phyloP scores from a whole-genome alignment of 805 yeast genomes.

The Metschnikowia arizonensis region DNA sequence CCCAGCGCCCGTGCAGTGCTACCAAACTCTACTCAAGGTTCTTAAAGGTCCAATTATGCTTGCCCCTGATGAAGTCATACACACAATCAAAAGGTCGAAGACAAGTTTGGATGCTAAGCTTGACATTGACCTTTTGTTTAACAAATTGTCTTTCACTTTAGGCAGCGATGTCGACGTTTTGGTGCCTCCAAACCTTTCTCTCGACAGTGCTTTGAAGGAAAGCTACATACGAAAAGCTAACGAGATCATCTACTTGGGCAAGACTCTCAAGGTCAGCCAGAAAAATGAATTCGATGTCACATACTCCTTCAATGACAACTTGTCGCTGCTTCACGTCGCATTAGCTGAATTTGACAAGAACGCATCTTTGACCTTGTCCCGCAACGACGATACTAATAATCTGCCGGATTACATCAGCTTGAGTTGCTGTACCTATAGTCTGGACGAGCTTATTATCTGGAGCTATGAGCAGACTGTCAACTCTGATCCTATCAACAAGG shows the following conservation, averaged over 20 bases:
- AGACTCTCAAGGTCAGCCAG: conserved; percentile 7
- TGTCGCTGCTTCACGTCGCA: conserved; percentile 29
- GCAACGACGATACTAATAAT: conserved; percentile 22
- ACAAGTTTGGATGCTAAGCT: conserved; percentile 53
- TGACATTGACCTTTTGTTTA: conserved; percentile 49
- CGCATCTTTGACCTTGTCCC: conserved; percentile 23
- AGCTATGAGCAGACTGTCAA: conserved; percentile 37
- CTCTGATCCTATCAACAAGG: conserved; percentile 30
- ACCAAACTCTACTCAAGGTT: conserved; percentile 57
- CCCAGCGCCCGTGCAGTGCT: conserved; percentile 58
- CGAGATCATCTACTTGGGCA: conserved; percentile 46
- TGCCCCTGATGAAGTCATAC: conserved; percentile 41
- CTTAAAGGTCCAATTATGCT: conserved; percentile 61
- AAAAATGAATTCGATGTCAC: conserved; percentile 18
- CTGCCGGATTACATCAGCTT: conserved; percentile 28
- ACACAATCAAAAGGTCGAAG: conserved; percentile 52
- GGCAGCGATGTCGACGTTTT: conserved; percentile 29
- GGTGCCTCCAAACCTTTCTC: conserved; percentile 46
- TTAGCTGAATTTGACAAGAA: conserved; percentile 39
- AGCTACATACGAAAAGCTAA: conserved; percentile 49
- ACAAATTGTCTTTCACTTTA: conserved; percentile 43
- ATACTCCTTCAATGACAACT: conserved; percentile 32
- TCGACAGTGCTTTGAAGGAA: conserved; percentile 36
- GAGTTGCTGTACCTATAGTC: conserved; percentile 30
- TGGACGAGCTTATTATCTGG: conserved; percentile 38